Percentiles rank a stretch among this genome's conserved stretches.
Evolutionary conservation across 768 basidiomycete genomes (phyloP).

Genomic region (Amanita inopinata): DNA sequence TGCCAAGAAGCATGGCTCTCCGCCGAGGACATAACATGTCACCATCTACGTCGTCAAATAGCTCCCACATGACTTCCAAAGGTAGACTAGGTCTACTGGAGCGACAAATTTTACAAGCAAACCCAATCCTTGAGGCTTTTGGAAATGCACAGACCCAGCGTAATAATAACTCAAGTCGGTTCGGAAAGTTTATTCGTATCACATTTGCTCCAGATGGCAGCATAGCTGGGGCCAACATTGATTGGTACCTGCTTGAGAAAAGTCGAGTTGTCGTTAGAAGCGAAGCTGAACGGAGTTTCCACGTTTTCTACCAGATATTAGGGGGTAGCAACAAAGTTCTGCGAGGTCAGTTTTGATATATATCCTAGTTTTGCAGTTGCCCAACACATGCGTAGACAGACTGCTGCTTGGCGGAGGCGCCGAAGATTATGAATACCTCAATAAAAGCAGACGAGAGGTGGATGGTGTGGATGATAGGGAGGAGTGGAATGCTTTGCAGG

Average conservation of each 20-base stretch:
- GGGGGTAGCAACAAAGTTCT: constrained; percentile 55
- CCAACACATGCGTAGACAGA: constrained; percentile 35
- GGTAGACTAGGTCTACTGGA: constrained; percentile 83
- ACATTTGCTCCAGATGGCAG: constrained; percentile 89
- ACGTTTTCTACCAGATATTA: constrained; percentile 94
- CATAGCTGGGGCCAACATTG: constrained; percentile 95
- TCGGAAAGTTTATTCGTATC: constrained; percentile 96
- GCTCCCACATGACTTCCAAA: constrained; percentile 45
- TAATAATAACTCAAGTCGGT: constrained; percentile 98
- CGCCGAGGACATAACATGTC: constrained; percentile 43
- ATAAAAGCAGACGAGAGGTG: constrained; percentile 82
- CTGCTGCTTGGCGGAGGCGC: constrained; percentile 66
- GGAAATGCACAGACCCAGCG: constrained; percentile 98
- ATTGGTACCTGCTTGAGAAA: constrained; percentile 99
- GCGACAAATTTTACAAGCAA: constrained; percentile 93
- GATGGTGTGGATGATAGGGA: constrained; percentile 90
- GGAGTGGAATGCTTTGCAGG: constrained; percentile 79
- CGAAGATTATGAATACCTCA: constrained; percentile 85
- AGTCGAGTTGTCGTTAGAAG: constrained; percentile 85
- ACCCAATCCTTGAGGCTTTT: constrained; percentile 95
- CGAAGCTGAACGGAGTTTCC: constrained; percentile 87
- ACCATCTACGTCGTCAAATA: constrained; percentile 34
- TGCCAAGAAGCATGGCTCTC: constrained; percentile 58
- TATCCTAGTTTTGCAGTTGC: background rate
- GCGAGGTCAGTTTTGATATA: constrained; percentile 42